phyloP scores from a whole-genome alignment of 2,329 filamentous ascomycete species.

The Penicillium sp. region DNA sequence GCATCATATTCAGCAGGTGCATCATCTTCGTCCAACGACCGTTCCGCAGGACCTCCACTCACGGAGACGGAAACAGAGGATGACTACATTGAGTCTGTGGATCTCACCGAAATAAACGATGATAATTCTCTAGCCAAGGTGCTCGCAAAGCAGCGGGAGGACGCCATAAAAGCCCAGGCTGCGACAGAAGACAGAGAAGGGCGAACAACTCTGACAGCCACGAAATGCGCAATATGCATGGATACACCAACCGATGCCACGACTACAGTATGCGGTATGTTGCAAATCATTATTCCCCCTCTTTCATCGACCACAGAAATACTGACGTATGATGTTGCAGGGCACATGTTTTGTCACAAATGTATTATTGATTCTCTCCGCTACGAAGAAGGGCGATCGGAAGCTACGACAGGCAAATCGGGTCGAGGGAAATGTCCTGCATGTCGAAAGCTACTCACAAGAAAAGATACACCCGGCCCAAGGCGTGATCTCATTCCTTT shows the following conservation, averaged over 20 bases:
- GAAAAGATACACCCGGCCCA: slow-evolving; percentile 32
- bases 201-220: slow-evolving; percentile 42
- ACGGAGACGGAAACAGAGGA: slow-evolving; percentile 2
- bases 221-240: slow-evolving; percentile 62
- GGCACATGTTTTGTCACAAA: slow-evolving; percentile 62
- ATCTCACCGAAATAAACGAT: slow-evolving; percentile 46
- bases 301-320: background rate
- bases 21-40: slow-evolving; percentile 11
- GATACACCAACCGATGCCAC: slow-evolving; percentile 58
- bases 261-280: slow-evolving; percentile 57
- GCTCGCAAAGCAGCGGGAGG: slow-evolving; percentile 51
- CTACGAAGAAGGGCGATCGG: slow-evolving; percentile 49
- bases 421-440: slow-evolving; percentile 42
- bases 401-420: slow-evolving; percentile 27
- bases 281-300: background rate
- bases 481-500: slow-evolving; percentile 36
- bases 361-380: slow-evolving; percentile 60
- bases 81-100: slow-evolving; percentile 45
- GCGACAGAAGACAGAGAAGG: slow-evolving; percentile 25
- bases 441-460: slow-evolving; percentile 39
- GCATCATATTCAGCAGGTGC: slow-evolving; percentile 13
- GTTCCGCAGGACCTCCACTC: background rate
- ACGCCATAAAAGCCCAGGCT: slow-evolving; percentile 47
- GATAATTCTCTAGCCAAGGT: slow-evolving; percentile 39
- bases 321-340: slow-evolving; percentile 29